Conservation (phyloP, 1,139 yeast species). For the Suhomyces anneliseae region DNA sequence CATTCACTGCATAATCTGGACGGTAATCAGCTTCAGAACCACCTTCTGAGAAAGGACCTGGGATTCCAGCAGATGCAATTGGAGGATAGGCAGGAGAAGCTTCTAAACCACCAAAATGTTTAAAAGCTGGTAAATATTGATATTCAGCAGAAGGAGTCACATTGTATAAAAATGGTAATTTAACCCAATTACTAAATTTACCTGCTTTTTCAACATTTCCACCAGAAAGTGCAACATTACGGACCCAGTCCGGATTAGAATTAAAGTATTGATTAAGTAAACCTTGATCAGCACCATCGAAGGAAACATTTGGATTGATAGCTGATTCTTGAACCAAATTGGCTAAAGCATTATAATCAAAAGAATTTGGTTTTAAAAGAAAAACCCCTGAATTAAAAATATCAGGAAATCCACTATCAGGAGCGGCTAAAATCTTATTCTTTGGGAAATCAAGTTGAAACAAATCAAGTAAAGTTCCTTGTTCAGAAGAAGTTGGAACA, state of each 20-base stretch:
- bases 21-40: background rate
- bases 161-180: slow-evolving; percentile 78
- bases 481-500: slow-evolving; percentile 20
- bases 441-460: slow-evolving; percentile 33
- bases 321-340: slow-evolving; percentile 29
- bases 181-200: slow-evolving; percentile 52
- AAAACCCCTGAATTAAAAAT: slow-evolving; percentile 89
- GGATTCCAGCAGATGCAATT: background rate
- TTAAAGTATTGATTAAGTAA: slow-evolving; percentile 79
- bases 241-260: slow-evolving; percentile 45
- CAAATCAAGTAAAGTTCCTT: slow-evolving; percentile 37
- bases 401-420: slow-evolving; percentile 96
- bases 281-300: slow-evolving; percentile 98
- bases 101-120: slow-evolving; percentile 44
- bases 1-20: slow-evolving; percentile 12
- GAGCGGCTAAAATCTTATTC: slow-evolving; percentile 65
- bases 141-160: slow-evolving; percentile 84
- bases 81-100: background rate
- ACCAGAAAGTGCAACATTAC: slow-evolving; percentile 4
- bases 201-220: slow-evolving; percentile 5
- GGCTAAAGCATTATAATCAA: slow-evolving; percentile 46
- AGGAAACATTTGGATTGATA: slow-evolving; percentile 37
- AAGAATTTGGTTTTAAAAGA: slow-evolving; percentile 57
- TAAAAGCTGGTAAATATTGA: slow-evolving; percentile 79
- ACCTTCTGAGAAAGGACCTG: background rate